Evolutionary conservation across 345 rosid genomes (phyloP).

Genomic region (Odontarrhena argentea): DNA sequence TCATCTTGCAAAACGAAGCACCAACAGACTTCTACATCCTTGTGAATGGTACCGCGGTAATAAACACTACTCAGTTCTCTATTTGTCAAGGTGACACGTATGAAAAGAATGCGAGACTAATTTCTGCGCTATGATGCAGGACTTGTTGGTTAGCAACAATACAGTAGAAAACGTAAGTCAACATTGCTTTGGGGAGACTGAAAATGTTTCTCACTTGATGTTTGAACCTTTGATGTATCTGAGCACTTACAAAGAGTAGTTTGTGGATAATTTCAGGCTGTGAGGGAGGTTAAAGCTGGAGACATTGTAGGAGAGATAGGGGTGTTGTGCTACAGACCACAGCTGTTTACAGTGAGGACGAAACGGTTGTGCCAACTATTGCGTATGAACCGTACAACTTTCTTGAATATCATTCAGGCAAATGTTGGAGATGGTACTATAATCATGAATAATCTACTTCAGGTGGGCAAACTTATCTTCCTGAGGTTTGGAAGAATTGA

Average conservation of each 20-base stretch:
- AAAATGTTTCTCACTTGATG: neutral
- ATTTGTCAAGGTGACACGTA: slow-evolving; percentile 3
- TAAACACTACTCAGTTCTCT: neutral
- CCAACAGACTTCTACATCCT: slow-evolving; percentile 81
- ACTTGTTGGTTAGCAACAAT: slow-evolving; percentile 50
- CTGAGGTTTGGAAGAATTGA: neutral
- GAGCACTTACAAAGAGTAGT: slow-evolving; percentile 21
- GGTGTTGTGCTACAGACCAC: slow-evolving; percentile 84
- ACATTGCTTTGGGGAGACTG: neutral
- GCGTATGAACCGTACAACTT: slow-evolving; percentile 81
- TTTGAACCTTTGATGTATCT: neutral
- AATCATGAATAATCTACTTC: slow-evolving; percentile 89
- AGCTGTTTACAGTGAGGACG: slow-evolving; percentile 84
- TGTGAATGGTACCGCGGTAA: slow-evolving; percentile 76
- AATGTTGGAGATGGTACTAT: slow-evolving; percentile 93
- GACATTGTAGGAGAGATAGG: slow-evolving; percentile 89
- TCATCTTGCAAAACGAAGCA: slow-evolving; percentile 80
- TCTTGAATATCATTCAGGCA: slow-evolving; percentile 82
- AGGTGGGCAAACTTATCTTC: slow-evolving; percentile 46
- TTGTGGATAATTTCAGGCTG: slow-evolving; percentile 51
- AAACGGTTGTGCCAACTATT: slow-evolving; percentile 86
- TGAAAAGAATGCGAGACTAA: neutral
- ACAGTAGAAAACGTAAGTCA: slow-evolving; percentile 58
- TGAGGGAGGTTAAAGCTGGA: slow-evolving; percentile 72
- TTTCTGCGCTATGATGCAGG: slow-evolving; percentile 45